A percentile compares a stretch with the other conserved stretches of the same genome.
phyloP scores from a whole-genome alignment of 441 rosid genomes.

The Adansonia rubrostipa region DNA sequence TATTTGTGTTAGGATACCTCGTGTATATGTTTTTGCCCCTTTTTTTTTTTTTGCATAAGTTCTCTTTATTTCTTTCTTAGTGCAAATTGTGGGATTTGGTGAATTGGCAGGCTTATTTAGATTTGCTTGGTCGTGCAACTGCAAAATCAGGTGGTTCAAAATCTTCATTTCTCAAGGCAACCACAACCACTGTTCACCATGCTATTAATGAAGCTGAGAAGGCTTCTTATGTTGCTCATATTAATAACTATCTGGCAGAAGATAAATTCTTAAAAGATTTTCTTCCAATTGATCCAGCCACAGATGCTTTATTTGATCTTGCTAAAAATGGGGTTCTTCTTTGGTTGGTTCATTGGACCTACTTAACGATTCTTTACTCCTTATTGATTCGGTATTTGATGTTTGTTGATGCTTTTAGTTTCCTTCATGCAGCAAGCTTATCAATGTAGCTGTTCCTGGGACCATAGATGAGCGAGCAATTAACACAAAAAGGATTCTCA shows the following conservation, averaged over 20 bases:
- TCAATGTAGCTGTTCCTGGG: constrained; percentile 95
- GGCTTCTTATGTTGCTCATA: constrained; percentile 87
- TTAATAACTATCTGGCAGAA: constrained; percentile 76
- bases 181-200: constrained; percentile 92
- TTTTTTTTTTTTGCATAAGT: background rate
- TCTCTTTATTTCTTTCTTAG: background rate
- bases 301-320: constrained; percentile 86
- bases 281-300: constrained; percentile 81
- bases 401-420: constrained; percentile 25
- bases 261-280: constrained; percentile 78
- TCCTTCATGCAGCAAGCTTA: constrained; percentile 76
- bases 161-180: constrained; percentile 79
- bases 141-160: constrained; percentile 64
- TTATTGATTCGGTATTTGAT: constrained; percentile 16
- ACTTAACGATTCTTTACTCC: background rate
- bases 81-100: constrained; percentile 8
- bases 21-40: background rate
- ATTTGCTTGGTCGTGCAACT: constrained; percentile 68
- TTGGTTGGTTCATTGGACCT: constrained; percentile 53
- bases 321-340: constrained; percentile 94
- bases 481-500: constrained; percentile 76
- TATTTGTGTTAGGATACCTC: background rate
- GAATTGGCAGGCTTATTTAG: constrained; percentile 65
- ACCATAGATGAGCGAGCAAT: constrained; percentile 98
- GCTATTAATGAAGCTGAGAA: constrained; percentile 85